Evolutionary conservation across 2,329 filamentous ascomycete species (phyloP).

Genomic region (Phyllosticta citribraziliensis): DNA sequence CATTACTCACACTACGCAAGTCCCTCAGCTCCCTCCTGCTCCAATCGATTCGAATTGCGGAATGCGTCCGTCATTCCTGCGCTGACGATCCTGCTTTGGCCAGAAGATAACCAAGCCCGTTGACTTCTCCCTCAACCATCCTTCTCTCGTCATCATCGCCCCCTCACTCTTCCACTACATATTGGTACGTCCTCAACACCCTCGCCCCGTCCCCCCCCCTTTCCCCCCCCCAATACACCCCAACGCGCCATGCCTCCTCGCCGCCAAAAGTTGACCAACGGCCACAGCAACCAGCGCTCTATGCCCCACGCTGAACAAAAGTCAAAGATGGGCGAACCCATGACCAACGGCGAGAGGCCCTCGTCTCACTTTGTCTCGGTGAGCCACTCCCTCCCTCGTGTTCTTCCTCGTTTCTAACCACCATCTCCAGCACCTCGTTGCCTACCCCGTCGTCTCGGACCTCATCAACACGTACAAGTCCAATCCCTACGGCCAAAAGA

Average conservation of each 20-base stretch:
- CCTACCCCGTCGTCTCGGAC: slow-evolving; percentile 77
- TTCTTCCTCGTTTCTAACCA: slow-evolving; percentile 3
- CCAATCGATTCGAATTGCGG: slow-evolving; percentile 6
- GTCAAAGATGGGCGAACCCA: slow-evolving; percentile 25
- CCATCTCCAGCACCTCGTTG: slow-evolving; percentile 59
- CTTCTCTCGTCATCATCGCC: not conserved
- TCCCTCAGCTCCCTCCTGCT: not conserved
- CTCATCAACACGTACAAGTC: slow-evolving; percentile 67
- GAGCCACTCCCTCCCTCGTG: slow-evolving; percentile 15
- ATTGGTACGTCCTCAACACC: not conserved
- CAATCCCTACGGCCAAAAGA: slow-evolving; percentile 76
- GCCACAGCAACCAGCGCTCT: not conserved
- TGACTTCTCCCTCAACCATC: not conserved
- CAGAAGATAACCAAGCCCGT: slow-evolving; percentile 1
- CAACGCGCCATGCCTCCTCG: not conserved
- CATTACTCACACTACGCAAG: not conserved
- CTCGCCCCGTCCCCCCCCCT: not conserved
- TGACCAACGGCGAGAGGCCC: slow-evolving; percentile 32
- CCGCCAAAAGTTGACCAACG: not conserved
- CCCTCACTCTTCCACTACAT: not conserved
- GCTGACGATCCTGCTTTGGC: slow-evolving; percentile 4
- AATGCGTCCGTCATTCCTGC: slow-evolving; percentile 3
- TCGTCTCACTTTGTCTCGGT: slow-evolving; percentile 30
- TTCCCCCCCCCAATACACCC: not conserved
- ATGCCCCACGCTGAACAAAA: slow-evolving; percentile 15